Conservation (phyloP, 2,329 filamentous ascomycete species). For the Verticillium alfalfae region DNA sequence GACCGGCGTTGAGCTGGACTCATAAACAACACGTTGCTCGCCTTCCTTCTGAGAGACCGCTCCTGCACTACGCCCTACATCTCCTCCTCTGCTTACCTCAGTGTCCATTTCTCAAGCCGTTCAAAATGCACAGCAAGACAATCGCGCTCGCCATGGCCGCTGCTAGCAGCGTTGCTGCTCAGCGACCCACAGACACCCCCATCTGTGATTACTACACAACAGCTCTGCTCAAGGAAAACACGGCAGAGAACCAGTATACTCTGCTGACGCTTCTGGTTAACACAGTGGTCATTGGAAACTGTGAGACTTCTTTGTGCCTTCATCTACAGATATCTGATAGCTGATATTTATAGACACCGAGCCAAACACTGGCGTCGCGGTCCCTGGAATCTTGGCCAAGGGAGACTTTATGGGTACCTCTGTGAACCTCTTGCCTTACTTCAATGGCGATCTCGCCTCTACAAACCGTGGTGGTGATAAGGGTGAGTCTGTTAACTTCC, state of each 20-base stretch:
- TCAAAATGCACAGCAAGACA: conserved; percentile 20
- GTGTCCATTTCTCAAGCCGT: background rate
- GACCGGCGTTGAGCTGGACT: background rate
- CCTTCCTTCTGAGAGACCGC: fast-evolving
- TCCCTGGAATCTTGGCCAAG: conserved; percentile 51
- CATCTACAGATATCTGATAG: background rate
- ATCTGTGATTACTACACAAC: conserved; percentile 62
- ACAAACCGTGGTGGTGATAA: conserved; percentile 42
- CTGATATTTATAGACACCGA: conserved; percentile 32
- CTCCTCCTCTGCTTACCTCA: no score
- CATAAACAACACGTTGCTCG: background rate
- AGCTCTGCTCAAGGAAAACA: conserved; percentile 53
- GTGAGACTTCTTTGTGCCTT: conserved; percentile 20
- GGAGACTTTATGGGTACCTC: conserved; percentile 42
- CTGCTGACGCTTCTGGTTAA: conserved; percentile 55
- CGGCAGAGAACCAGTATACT: conserved; percentile 49
- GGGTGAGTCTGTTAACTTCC: conserved; percentile 50
- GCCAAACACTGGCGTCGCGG: conserved; percentile 44
- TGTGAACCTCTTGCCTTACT: conserved; percentile 56
- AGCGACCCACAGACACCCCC: conserved; percentile 41
- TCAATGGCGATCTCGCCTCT: conserved; percentile 47
- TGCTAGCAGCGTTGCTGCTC: conserved; percentile 23
- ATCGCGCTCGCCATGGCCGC: conserved; percentile 16
- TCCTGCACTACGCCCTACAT: background rate
- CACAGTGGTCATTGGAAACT: conserved; percentile 60